These are phyloP conservation scores for Fusarium sp. DNA, from an alignment of 2,329 filamentous ascomycete species.

Conservation along the genomic window DNA sequence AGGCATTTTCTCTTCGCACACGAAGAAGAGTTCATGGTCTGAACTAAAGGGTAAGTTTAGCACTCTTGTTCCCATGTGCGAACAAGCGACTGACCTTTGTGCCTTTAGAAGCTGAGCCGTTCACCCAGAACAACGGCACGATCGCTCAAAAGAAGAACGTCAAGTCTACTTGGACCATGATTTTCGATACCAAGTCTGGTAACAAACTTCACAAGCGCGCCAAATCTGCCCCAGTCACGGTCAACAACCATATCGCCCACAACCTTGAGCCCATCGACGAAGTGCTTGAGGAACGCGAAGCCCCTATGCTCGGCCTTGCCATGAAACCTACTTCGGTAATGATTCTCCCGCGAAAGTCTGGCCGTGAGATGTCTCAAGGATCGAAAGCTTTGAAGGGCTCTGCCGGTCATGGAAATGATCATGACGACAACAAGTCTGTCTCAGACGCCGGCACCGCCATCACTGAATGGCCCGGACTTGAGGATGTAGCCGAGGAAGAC, in stretches of 20 bases:
- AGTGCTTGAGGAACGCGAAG: constrained; percentile 8
- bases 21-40: neutral
- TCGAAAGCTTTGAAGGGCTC: too few species aligned
- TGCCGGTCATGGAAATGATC: neutral
- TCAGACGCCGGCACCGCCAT: constrained; percentile 15
- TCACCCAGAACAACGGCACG: neutral
- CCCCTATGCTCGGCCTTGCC: neutral
- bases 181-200: constrained; percentile 34
- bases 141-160: neutral
- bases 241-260: neutral
- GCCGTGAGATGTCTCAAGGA: neutral
- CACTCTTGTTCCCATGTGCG: neutral
- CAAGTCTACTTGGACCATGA: constrained; percentile 10
- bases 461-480: neutral
- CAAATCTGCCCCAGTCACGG: constrained; percentile 21
- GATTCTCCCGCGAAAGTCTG: neutral
- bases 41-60: constrained; percentile 16
- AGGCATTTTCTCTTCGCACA: constrained; percentile 7
- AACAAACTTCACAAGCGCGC: constrained; percentile 36
- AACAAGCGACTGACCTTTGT: constrained; percentile 18
- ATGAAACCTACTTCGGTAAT: neutral
- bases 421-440: constrained; percentile 6
- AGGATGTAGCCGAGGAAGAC: neutral
- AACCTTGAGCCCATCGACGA: constrained; percentile 18
- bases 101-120: neutral